A percentile compares a stretch with the other conserved stretches of the same genome.
phyloP scores from a whole-genome alignment of 257 asterid genomes.

The Mentha longifolia region DNA sequence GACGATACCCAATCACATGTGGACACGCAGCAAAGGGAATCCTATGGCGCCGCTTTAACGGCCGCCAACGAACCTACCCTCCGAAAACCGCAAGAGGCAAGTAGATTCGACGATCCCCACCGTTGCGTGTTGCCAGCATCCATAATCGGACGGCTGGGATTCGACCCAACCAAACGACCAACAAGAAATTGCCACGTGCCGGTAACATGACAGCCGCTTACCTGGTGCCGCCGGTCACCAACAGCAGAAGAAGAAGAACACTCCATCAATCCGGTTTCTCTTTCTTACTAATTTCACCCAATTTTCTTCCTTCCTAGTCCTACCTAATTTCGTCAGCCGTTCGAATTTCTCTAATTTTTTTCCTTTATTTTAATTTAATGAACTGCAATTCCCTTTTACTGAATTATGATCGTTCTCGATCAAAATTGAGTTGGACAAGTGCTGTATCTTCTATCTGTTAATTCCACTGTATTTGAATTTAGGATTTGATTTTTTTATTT shows the following conservation, averaged over 20 bases:
- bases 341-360: neutral
- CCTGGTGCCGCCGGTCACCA: conserved; percentile 47
- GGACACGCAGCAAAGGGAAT: conserved; percentile 27
- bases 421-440: too few species aligned
- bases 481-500: conserved; percentile 28
- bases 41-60: too few species aligned
- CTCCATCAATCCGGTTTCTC: neutral
- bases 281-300: conserved; percentile 21
- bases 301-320: conserved; percentile 24
- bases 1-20: neutral
- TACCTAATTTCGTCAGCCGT: neutral
- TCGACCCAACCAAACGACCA: conserved; percentile 27
- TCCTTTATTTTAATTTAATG: too few species aligned
- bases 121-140: conserved; percentile 24
- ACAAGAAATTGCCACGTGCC: conserved; percentile 27
- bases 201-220: conserved; percentile 6
- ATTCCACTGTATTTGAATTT: conserved; percentile 24
- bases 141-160: conserved; percentile 36
- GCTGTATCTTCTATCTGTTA: neutral
- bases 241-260: conserved; percentile 33
- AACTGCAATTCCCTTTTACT: neutral
- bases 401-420: conserved; percentile 3
- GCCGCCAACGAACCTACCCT: conserved; percentile 29
- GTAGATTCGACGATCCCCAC: conserved; percentile 32
- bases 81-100: conserved; percentile 37